Evolutionary conservation across 140 eudicot species (phyloP), one percentile per base, ranked within the genome.

Genomic region (Senecio squalidus): DNA sequence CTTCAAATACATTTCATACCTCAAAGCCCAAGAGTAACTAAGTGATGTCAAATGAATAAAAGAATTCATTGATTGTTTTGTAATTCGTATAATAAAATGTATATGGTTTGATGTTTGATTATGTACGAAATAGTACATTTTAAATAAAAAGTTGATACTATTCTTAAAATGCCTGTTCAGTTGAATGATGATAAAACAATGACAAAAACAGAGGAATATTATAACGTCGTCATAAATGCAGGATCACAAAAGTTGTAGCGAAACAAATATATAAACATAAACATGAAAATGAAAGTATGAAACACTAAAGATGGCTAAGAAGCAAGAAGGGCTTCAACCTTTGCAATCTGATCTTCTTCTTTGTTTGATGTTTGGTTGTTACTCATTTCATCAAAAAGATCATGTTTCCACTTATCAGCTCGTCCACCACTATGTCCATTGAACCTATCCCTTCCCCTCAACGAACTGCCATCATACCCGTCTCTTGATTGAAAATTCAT

Each of bases 381-480:
- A 56, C 80, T 82, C 0, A 93, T 82, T 78, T 92, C 98, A 39
- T 84, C 83, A 27, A 57, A 92, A 24, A 92, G 81, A 73, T 92
- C 98, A 67, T 92, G 98, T 74, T 92, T 92, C 98, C 98, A 92
- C 61, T 92, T 92, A 43, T 92, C 93, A 44, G 46, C 89, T n/a
- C 80, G 83, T 25, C 65, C 81, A n/a, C 89, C 84, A 58, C 67
- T 67, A n/a, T 71, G 68, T 6, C 69, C 78, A 26, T 31, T 61
- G 43, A 79, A 78, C 40, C 85, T 58, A 23, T 82, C 95, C 26
- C 82, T 72, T 60, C 88, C 91, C 69, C 83, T 65, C 8, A 66
- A 66, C 14, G 67, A 48, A 36, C 81, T 78, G n/a, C 74, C 79
- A 41, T 34, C 52, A 7, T 60, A 53, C 65, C 90, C 47, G 16